Evolutionary conservation across 208 protist species (phyloP).

Genomic region (Trypanosoma vivax): DNA sequence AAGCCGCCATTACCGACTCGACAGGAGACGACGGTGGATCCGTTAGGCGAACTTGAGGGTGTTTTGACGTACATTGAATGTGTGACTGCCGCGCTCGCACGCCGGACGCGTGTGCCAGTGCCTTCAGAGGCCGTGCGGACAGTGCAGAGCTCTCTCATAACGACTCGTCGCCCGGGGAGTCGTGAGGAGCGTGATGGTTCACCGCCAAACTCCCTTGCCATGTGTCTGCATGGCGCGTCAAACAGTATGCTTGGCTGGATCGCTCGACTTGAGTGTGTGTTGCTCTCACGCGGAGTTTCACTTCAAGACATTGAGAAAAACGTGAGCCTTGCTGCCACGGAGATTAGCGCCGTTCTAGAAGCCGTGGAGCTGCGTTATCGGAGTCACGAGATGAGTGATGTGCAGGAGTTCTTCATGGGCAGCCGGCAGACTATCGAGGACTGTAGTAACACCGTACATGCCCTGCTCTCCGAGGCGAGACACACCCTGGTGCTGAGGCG

Average conservation of each 20-base stretch:
- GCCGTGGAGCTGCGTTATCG: slow-evolving; percentile 50
- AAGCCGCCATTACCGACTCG: too few relatives aligned
- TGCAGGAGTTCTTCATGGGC: slow-evolving; percentile 33
- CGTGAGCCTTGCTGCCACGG: slow-evolving; percentile 20
- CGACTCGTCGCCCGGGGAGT: slow-evolving; percentile 15
- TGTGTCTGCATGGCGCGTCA: slow-evolving; percentile 32
- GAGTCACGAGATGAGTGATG: slow-evolving; percentile 30
- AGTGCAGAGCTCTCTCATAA: slow-evolving; percentile 41
- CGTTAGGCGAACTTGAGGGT: slow-evolving; percentile 45
- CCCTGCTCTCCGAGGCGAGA: slow-evolving; percentile 27
- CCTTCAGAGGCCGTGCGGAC: slow-evolving; percentile 37
- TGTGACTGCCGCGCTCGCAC: slow-evolving; percentile 30
- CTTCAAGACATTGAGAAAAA: slow-evolving; percentile 41
- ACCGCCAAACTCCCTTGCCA: slow-evolving; percentile 29
- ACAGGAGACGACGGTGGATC: background rate
- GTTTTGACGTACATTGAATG: slow-evolving; percentile 57
- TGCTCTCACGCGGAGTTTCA: slow-evolving; percentile 28
- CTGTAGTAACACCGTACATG: slow-evolving; percentile 29
- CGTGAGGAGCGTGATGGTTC: background rate
- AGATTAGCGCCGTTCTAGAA: slow-evolving; percentile 34
- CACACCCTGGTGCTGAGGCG: slow-evolving; percentile 43
- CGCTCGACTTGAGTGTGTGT: slow-evolving; percentile 54
- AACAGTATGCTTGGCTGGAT: slow-evolving; percentile 42
- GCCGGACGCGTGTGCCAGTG: slow-evolving; percentile 35
- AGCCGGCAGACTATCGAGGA: slow-evolving; percentile 26